A percentile compares a stretch with the other conserved stretches of the same genome.
Evolutionary conservation across 2,329 filamentous ascomycete genomes (phyloP).

Genomic region (Neoascochyta sp.): DNA sequence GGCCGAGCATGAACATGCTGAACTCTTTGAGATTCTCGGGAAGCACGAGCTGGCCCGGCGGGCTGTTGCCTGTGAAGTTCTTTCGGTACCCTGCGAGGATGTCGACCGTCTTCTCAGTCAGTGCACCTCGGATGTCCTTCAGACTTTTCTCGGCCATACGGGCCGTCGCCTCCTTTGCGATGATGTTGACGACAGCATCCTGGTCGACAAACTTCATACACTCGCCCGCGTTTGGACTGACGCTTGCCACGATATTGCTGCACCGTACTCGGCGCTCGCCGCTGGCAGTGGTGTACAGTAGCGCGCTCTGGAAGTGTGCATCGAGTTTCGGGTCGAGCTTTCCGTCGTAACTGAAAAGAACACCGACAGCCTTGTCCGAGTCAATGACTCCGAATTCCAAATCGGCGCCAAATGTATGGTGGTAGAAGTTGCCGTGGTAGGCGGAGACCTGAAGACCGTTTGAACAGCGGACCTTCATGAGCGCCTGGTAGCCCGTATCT

Average conservation of each 20-base stretch:
- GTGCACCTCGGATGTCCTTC: slow-evolving; percentile 76
- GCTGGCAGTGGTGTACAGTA: slow-evolving; percentile 88
- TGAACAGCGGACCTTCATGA: slow-evolving; percentile 98
- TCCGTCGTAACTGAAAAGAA: slow-evolving; percentile 92
- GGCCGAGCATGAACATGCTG: slow-evolving; percentile 87
- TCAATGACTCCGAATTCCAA: slow-evolving; percentile 91
- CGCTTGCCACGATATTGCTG: slow-evolving; percentile 87
- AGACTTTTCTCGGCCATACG: slow-evolving; percentile 72
- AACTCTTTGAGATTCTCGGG: slow-evolving; percentile 96
- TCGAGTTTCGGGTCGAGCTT: slow-evolving; percentile 97
- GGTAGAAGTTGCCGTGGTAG: slow-evolving; percentile 96
- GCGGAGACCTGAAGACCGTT: slow-evolving; percentile 88
- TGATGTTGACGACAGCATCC: slow-evolving; percentile 81
- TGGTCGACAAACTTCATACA: slow-evolving; percentile 92
- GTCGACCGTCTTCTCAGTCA: slow-evolving; percentile 91
- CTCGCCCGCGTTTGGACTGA: slow-evolving; percentile 79
- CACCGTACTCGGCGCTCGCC: slow-evolving; percentile 89
- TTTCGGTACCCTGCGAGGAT: slow-evolving; percentile 90
- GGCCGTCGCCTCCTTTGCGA: slow-evolving; percentile 91
- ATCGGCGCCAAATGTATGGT: slow-evolving; percentile 92
- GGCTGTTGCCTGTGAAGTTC: slow-evolving; percentile 81
- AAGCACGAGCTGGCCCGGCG: slow-evolving; percentile 87
- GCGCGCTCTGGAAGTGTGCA: slow-evolving; percentile 92
- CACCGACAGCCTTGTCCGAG: slow-evolving; percentile 86
- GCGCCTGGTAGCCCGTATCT: slow-evolving; percentile 89